Conservation (phyloP, 345 rosid genomes). For the Pistacia integerrima region DNA sequence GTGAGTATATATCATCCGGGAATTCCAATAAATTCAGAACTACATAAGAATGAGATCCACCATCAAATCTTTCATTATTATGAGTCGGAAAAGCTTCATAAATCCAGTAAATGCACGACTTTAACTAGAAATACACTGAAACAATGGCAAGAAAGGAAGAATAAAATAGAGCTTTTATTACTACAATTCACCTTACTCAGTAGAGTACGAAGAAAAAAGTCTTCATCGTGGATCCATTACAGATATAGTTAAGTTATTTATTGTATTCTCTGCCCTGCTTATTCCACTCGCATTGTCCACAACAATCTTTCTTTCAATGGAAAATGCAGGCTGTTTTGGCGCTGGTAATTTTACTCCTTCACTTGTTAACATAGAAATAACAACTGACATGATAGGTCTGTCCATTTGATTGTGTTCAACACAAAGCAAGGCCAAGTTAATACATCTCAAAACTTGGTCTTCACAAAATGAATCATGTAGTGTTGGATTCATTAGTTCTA, state of each 20-base stretch:
- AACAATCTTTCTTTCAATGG: not conserved
- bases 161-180: too few relatives aligned
- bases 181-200: too few relatives aligned
- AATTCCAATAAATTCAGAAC: too few relatives aligned
- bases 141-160: too few relatives aligned
- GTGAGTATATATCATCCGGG: too few relatives aligned
- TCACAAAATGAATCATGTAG: not conserved
- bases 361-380: not conserved
- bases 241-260: not conserved
- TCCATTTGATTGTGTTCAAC: not conserved
- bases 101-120: too few relatives aligned
- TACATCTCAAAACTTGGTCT: not conserved
- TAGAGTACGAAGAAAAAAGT: too few relatives aligned
- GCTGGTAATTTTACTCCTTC: not conserved
- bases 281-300: not conserved
- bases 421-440: conserved; percentile 4
- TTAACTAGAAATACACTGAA: too few relatives aligned
- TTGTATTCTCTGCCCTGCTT: not conserved
- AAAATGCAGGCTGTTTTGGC: conserved; percentile 13
- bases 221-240: not conserved
- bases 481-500: conserved; percentile 15
- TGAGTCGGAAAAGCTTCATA: too few relatives aligned
- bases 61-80: too few relatives aligned
- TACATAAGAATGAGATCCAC: too few relatives aligned
- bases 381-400: not conserved